Evolutionary conservation across 805 yeast species (phyloP).

Genomic region (Spathaspora sp.): DNA sequence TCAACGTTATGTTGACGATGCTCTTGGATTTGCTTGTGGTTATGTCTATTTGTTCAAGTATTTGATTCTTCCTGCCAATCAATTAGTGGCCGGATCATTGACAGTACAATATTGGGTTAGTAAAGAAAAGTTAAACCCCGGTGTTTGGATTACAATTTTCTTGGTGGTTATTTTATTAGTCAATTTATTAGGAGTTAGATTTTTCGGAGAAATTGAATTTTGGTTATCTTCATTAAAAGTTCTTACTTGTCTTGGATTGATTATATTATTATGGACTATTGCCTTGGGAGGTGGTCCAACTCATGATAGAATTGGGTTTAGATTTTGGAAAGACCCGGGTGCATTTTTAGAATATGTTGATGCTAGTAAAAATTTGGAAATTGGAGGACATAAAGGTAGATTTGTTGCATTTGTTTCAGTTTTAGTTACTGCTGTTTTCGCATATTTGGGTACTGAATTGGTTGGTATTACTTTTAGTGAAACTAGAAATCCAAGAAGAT

Average conservation of each 20-base stretch:
- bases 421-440: conserved; percentile 63
- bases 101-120: conserved; percentile 53
- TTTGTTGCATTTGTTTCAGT: conserved; percentile 62
- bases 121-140: conserved; percentile 46
- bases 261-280: conserved; percentile 57
- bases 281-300: conserved; percentile 79
- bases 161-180: conserved; percentile 38
- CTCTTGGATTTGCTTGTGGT: conserved; percentile 68
- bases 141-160: conserved; percentile 54
- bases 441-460: conserved; percentile 66
- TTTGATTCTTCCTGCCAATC: conserved; percentile 57
- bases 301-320: conserved; percentile 69
- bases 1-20: conserved; percentile 59
- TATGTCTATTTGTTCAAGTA: conserved; percentile 57
- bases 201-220: conserved; percentile 56
- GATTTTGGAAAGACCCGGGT: conserved; percentile 70
- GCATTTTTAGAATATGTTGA: conserved; percentile 52
- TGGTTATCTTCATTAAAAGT: conserved; percentile 66
- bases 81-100: conserved; percentile 59
- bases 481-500: conserved; percentile 59
- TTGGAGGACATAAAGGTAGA: conserved; percentile 46
- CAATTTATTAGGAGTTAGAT: conserved; percentile 48
- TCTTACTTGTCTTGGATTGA: conserved; percentile 61
- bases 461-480: conserved; percentile 76
- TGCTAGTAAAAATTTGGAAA: conserved; percentile 25